Conservation (phyloP, 495 filamentous ascomycete species). For the Penicillium psychrofluorescens region DNA sequence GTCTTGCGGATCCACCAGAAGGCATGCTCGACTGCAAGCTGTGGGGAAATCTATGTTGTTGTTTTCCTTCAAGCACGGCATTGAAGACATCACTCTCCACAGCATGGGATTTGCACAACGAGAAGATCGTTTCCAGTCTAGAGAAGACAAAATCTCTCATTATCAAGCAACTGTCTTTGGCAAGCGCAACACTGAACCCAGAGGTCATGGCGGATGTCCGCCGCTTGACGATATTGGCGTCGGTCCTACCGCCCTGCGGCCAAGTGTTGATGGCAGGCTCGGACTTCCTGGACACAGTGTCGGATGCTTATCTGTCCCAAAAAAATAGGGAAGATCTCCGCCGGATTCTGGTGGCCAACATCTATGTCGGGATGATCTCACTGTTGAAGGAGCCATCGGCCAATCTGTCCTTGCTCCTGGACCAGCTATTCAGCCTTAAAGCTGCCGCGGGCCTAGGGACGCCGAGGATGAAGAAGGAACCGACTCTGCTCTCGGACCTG, state of each 20-base stretch:
- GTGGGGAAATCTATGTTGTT: constrained; percentile 29
- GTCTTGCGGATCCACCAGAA: constrained; percentile 12
- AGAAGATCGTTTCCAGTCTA: constrained; percentile 30
- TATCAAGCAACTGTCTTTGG: constrained; percentile 39
- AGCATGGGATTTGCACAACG: constrained; percentile 28
- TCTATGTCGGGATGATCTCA: constrained; percentile 64
- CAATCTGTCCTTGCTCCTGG: constrained; percentile 64
- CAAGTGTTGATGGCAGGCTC: constrained; percentile 70
- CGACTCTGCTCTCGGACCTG: constrained; percentile 38
- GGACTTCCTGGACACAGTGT: constrained; percentile 74
- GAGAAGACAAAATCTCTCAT: constrained; percentile 40
- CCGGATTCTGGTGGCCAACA: constrained; percentile 56
- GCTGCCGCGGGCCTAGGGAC: constrained; percentile 49
- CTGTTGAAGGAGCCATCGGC: constrained; percentile 57
- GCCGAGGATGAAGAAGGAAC: constrained; percentile 28
- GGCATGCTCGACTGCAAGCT: constrained; percentile 31
- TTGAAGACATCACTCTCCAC: constrained; percentile 37
- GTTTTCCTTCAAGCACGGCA: constrained; percentile 32
- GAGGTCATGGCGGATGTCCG: constrained; percentile 27
- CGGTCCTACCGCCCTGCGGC: constrained; percentile 26
- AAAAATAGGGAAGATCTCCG: constrained; percentile 46
- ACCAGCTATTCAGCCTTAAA: constrained; percentile 78
- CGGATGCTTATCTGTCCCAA: constrained; percentile 51
- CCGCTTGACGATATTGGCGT: constrained; percentile 32
- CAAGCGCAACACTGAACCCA: constrained; percentile 26